Evolutionary conservation across 805 yeast species (phyloP).

Genomic region (Zygosaccharomyces siamensis): DNA sequence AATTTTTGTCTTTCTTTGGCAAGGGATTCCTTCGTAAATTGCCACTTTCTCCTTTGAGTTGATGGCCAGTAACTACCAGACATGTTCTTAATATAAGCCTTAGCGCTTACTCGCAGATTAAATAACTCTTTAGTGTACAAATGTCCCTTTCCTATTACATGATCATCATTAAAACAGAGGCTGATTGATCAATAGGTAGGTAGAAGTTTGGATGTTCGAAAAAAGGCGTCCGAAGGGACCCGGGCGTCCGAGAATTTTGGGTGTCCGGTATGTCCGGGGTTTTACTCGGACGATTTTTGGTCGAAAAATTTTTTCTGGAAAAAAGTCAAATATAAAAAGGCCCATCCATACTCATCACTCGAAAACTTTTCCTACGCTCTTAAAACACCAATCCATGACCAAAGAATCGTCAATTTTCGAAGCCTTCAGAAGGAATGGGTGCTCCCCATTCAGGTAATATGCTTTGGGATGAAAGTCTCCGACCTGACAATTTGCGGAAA

Average conservation of each 20-base stretch:
- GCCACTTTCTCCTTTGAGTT: slow-evolving; percentile 79
- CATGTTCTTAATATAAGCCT: slow-evolving; percentile 33
- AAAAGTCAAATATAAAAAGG: slow-evolving; percentile 9
- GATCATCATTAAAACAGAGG: background rate
- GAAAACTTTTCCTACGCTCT: slow-evolving; percentile 9
- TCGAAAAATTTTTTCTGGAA: slow-evolving; percentile 8
- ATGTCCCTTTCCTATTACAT: background rate
- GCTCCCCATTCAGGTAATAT: slow-evolving; percentile 17
- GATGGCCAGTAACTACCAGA: slow-evolving; percentile 88
- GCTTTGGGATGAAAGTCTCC: slow-evolving; percentile 89
- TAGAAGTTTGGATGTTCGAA: background rate
- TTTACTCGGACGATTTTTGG: background rate
- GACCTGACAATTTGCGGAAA: slow-evolving; percentile 66
- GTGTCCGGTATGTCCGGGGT: slow-evolving; percentile 7
- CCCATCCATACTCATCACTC: background rate
- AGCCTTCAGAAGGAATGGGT: slow-evolving; percentile 53
- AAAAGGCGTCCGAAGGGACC: background rate
- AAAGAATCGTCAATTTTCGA: slow-evolving; percentile 70
- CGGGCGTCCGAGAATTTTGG: background rate
- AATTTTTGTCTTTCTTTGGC: slow-evolving; percentile 40
- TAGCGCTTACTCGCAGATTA: background rate
- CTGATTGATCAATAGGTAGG: background rate
- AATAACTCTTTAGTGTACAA: background rate
- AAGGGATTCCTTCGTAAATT: slow-evolving; percentile 60
- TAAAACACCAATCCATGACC: slow-evolving; percentile 50